Evolutionary conservation across 331 rosid species (phyloP).

Genomic region (Quercus lobata): DNA sequence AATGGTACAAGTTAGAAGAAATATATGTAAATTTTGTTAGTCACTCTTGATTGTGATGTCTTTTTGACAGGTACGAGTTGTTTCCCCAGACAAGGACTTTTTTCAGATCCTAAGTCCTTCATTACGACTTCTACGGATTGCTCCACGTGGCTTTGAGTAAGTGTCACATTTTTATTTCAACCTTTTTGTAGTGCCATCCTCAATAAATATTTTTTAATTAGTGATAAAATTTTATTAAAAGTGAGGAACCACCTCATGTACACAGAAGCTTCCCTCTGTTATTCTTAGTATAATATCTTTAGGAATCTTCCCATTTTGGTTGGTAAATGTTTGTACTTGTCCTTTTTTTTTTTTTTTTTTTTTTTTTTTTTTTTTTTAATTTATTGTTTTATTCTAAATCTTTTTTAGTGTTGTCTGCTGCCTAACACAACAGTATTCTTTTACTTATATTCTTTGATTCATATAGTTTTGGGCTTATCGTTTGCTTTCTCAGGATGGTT

Average conservation of each 20-base stretch:
- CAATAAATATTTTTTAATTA: no score
- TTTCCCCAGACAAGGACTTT: conserved; percentile 97
- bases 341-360: no score
- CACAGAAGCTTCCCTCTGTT: background rate
- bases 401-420: background rate
- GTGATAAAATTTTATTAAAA: no score
- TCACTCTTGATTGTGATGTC: conserved; percentile 15
- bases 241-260: no score
- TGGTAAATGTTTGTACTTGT: background rate
- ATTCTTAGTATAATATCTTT: background rate
- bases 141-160: conserved; percentile 95
- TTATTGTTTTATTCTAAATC: background rate
- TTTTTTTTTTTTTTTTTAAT: no score
- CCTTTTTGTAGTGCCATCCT: conserved; percentile 1
- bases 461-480: conserved; percentile 2
- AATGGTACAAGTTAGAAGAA: conserved; percentile 3
- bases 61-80: conserved; percentile 80
- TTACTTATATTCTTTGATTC: background rate
- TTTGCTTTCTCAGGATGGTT: conserved; percentile 59
- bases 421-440: background rate
- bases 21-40: conserved; percentile 10
- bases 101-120: conserved; percentile 94
- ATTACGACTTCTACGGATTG: conserved; percentile 87
- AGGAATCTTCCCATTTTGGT: background rate
- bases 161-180: conserved; percentile 27